Evolutionary conservation across 352 stramenopile genomes (phyloP).

Genomic region (Blastocystis sp.): DNA sequence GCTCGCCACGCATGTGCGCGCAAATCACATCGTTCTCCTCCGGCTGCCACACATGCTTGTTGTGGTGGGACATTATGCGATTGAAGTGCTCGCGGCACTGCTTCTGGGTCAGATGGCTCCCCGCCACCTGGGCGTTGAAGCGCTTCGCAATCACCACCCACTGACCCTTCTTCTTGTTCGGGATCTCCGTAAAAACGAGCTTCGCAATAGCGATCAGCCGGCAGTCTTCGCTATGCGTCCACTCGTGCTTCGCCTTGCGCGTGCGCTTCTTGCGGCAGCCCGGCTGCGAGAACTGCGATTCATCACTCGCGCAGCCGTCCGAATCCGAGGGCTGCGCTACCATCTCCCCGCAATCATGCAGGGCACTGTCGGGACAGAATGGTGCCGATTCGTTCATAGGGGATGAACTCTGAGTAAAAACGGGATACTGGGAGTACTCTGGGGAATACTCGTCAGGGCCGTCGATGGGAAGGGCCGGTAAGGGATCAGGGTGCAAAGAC

Average conservation of each 20-base stretch:
- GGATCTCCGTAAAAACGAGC: not conserved
- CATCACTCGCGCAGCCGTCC: not conserved
- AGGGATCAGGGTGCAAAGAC: not conserved
- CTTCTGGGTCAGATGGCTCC: not conserved
- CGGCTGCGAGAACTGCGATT: too few relatives aligned
- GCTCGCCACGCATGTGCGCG: not conserved
- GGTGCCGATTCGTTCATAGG: not conserved
- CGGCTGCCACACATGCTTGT: not conserved
- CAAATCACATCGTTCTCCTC: not conserved
- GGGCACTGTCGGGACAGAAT: too few relatives aligned
- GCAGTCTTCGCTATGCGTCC: not conserved
- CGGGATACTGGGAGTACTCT: slow-evolving; percentile 1
- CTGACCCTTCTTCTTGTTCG: not conserved
- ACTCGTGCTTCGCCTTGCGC: slow-evolving; percentile 9
- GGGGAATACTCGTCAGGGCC: not conserved
- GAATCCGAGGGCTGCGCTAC: not conserved
- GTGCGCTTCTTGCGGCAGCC: not conserved
- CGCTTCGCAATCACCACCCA: not conserved
- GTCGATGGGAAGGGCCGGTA: not conserved
- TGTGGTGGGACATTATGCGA: not conserved
- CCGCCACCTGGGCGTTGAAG: not conserved
- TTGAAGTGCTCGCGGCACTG: slow-evolving; percentile 29
- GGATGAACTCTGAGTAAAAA: not conserved
- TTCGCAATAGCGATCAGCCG: not conserved
- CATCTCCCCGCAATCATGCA: too few relatives aligned